Conservation (phyloP, 371 early-diverging fungal species). For the Circinella umbellata region DNA sequence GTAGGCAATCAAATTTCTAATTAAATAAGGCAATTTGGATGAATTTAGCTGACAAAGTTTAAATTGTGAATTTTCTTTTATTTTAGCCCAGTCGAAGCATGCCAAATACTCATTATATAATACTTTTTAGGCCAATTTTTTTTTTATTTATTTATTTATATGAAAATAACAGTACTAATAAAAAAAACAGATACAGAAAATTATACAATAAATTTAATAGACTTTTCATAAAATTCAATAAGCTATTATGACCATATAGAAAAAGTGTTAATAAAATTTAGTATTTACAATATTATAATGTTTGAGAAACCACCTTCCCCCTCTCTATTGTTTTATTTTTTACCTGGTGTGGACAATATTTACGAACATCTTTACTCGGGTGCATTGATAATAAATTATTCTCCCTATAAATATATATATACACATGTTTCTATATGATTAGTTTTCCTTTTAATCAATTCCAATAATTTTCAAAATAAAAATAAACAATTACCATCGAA, state of each 20-base stretch:
- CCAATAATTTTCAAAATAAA: neutral
- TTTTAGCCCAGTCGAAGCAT: too few relatives aligned
- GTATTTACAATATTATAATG: too few relatives aligned
- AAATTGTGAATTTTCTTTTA: too few relatives aligned
- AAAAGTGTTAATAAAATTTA: neutral
- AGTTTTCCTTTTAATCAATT: too few relatives aligned
- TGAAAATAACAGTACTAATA: too few relatives aligned
- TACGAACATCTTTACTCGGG: neutral
- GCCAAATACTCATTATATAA: too few relatives aligned
- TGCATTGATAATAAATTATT: constrained; percentile 1
- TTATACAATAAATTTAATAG: neutral
- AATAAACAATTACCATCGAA: constrained; percentile 2
- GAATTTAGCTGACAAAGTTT: too few relatives aligned
- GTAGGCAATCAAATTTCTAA: neutral
- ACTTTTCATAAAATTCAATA: constrained; percentile 2
- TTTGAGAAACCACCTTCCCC: neutral
- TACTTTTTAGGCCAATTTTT: too few relatives aligned
- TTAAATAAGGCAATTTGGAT: too few relatives aligned
- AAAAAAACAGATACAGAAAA: neutral
- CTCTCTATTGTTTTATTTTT: neutral
- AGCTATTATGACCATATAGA: neutral
- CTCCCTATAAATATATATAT: neutral
- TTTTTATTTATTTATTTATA: too few relatives aligned
- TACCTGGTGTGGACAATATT: neutral
- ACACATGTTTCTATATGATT: too few relatives aligned